Percentiles rank a stretch among this genome's conserved stretches.
Conservation (phyloP, 441 rosid genomes). For the Syzygium malaccense region DNA sequence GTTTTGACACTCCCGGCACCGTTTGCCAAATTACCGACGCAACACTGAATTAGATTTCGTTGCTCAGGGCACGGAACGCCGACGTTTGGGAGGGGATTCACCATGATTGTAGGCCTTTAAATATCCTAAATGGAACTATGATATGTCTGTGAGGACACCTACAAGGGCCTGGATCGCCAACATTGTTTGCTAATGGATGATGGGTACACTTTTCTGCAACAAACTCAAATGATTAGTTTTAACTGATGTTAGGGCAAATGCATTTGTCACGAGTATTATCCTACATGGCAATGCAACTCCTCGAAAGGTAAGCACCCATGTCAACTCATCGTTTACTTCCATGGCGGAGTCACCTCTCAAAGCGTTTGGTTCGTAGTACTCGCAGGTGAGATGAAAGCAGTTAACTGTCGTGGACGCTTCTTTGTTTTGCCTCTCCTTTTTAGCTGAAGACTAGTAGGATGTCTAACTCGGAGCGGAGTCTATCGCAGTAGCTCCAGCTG, state of each 20-base stretch:
- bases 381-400: not conserved
- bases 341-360: not conserved
- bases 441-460: not conserved
- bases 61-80: not conserved
- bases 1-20: not conserved
- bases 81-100: not conserved
- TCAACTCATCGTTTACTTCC: not conserved
- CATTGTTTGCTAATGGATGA: not conserved
- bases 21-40: not conserved
- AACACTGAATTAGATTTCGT: not conserved
- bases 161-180: not conserved
- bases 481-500: not conserved
- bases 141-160: not conserved
- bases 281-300: not conserved
- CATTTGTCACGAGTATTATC: not conserved
- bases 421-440: not conserved
- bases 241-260: not conserved
- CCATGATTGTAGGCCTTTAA: not conserved
- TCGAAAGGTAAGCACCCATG: not conserved
- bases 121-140: not conserved
- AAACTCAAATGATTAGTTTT: not conserved
- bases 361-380: not conserved
- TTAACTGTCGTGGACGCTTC: not conserved
- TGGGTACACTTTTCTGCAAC: not conserved
- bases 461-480: not conserved